Conservation (phyloP, 176 grass and related monocot species). For the Luzula sylvatica region DNA sequence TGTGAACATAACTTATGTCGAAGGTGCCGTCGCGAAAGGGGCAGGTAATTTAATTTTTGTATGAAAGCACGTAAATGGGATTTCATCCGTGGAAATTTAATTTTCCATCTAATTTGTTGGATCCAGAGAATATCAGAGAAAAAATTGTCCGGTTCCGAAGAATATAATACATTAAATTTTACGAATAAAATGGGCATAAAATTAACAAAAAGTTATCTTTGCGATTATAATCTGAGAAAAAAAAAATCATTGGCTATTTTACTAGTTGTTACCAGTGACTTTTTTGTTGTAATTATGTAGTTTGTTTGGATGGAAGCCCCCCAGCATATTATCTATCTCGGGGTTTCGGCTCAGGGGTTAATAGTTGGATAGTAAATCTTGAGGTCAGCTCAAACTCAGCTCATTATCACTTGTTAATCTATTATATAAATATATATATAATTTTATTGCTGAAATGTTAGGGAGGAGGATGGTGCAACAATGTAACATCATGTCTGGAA, state of each 20-base stretch:
- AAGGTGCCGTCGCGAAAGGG: slow-evolving; percentile 22
- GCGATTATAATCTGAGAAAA: too few species aligned
- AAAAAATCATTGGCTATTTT: neutral
- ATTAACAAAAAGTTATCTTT: too few species aligned
- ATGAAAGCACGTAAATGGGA: too few species aligned
- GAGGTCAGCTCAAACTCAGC: slow-evolving; percentile 14
- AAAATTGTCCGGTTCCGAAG: too few species aligned
- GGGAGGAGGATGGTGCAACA: slow-evolving; percentile 88
- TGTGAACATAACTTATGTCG: slow-evolving; percentile 27
- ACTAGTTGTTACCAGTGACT: neutral
- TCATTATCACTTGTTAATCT: neutral
- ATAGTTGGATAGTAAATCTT: slow-evolving; percentile 74
- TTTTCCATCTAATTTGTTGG: too few species aligned
- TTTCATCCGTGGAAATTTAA: too few species aligned
- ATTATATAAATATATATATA: neutral
- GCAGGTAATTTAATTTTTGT: slow-evolving; percentile 14
- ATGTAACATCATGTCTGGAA: slow-evolving; percentile 39
- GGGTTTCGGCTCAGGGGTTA: slow-evolving; percentile 55
- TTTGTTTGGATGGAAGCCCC: slow-evolving; percentile 89
- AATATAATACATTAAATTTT: too few species aligned
- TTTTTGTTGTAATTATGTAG: slow-evolving; percentile 18
- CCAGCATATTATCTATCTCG: slow-evolving; percentile 61
- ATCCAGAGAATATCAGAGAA: too few species aligned
- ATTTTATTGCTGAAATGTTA: slow-evolving; percentile 14
- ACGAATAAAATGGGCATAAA: too few species aligned